These are phyloP conservation scores for Fusarium luffae DNA, from an alignment of 2,329 filamentous ascomycete genomes.

Conservation along the genomic window DNA sequence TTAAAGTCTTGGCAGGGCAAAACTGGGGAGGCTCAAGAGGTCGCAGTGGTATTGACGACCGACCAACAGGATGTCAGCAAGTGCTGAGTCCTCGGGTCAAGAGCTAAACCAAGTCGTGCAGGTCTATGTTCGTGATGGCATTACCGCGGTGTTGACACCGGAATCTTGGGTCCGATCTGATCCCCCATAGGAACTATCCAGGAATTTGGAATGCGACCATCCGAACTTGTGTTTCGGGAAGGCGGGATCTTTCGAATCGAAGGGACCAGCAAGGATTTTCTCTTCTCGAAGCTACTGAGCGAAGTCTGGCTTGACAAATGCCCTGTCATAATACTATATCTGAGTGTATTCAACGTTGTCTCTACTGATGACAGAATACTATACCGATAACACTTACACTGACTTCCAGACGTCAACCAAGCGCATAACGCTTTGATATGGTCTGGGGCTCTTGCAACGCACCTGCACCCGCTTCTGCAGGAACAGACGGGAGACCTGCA, in stretches of 20 bases:
- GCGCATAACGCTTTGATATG: not conserved
- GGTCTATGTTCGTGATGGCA: not conserved
- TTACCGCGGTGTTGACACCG: slow-evolving; percentile 4
- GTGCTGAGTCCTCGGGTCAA: slow-evolving; percentile 7
- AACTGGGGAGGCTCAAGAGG: not conserved
- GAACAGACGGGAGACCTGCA: slow-evolving; percentile 26
- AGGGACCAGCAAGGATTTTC: slow-evolving; percentile 7
- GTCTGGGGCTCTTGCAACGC: not conserved
- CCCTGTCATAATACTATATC: not conserved
- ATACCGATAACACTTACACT: not conserved
- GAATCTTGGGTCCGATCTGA: slow-evolving; percentile 3
- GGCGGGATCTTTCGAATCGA: slow-evolving; percentile 3
- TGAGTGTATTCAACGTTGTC: not conserved
- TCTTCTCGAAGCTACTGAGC: slow-evolving; percentile 1
- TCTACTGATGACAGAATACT: not conserved
- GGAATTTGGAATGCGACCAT: slow-evolving; percentile 30
- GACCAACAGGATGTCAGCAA: slow-evolving; percentile 16
- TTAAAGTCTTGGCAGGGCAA: not conserved
- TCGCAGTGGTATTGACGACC: not conserved
- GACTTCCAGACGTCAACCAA: not conserved
- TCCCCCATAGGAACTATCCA: not conserved
- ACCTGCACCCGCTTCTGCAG: slow-evolving; percentile 27
- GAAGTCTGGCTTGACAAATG: not conserved
- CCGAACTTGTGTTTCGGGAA: slow-evolving; percentile 21
- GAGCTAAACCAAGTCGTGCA: slow-evolving; percentile 2